Evolutionary conservation across 305 asterid species (phyloP).

Genomic region (Solanum hybrid): DNA sequence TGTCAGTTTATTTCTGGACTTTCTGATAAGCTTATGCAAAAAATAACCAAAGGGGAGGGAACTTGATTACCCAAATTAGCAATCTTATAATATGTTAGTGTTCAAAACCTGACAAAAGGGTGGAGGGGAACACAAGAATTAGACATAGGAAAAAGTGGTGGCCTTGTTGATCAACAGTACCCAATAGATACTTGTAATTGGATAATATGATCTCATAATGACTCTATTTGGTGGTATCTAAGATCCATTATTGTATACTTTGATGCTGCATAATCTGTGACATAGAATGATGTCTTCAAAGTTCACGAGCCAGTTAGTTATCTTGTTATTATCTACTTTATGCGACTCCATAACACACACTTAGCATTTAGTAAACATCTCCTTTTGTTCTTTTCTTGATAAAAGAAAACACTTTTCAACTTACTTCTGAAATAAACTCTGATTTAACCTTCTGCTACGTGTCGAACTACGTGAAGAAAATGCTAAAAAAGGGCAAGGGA

Average conservation of each 20-base stretch:
- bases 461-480: not conserved
- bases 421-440: not conserved
- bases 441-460: not conserved
- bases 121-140: not conserved
- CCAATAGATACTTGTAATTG: not conserved
- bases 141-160: not conserved
- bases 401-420: not conserved
- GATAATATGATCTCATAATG: not conserved
- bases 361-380: not conserved
- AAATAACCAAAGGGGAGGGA: slow-evolving; percentile 10
- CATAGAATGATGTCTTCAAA: not conserved
- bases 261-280: not conserved
- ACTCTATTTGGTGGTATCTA: not conserved
- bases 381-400: not conserved
- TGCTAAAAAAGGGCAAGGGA: not conserved
- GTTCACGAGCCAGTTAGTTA: not conserved
- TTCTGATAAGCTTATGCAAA: not conserved
- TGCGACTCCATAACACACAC: not conserved
- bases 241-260: not conserved
- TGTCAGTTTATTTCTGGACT: not conserved
- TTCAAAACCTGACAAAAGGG: slow-evolving; percentile 7
- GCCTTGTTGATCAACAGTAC: not conserved
- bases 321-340: not conserved
- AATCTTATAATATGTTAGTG: not conserved
- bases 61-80: not conserved